phyloP scores from a whole-genome alignment of 805 yeast species.

The Saccharomycopsis synnaedendra region DNA sequence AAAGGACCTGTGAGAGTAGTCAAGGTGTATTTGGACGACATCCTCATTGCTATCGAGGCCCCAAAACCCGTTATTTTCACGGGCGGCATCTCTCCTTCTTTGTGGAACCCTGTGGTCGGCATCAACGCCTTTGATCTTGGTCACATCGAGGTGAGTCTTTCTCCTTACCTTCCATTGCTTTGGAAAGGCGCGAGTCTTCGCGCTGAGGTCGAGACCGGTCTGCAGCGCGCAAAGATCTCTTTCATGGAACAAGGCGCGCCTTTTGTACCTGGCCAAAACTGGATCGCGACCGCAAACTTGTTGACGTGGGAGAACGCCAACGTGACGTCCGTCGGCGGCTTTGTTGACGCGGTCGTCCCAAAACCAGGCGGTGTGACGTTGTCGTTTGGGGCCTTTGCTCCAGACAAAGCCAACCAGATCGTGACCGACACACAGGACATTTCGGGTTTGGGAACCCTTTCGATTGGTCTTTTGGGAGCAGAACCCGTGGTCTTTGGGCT shows the following conservation, averaged over 20 bases:
- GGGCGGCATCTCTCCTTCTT: constrained; percentile 70
- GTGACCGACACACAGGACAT: constrained; percentile 4
- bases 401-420: constrained; percentile 7
- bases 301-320: constrained; percentile 13
- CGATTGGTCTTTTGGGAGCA: not conserved
- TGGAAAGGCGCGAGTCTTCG: constrained; percentile 35
- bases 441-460: not conserved
- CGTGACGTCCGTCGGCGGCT: constrained; percentile 3
- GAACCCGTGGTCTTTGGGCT: constrained; percentile 1
- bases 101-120: constrained; percentile 77
- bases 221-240: constrained; percentile 19
- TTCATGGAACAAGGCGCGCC: not conserved
- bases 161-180: constrained; percentile 57
- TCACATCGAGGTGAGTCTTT: constrained; percentile 57
- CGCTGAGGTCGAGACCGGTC: constrained; percentile 44
- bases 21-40: constrained; percentile 48
- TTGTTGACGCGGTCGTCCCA: not conserved
- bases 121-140: constrained; percentile 63
- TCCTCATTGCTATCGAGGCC: constrained; percentile 45
- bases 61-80: constrained; percentile 72
- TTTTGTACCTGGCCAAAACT: constrained; percentile 18
- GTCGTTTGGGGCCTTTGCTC: constrained; percentile 4
- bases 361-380: constrained; percentile 4
- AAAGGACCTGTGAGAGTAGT: constrained; percentile 67
- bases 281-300: constrained; percentile 18